phyloP scores from a whole-genome alignment of 129 eudicot genomes.

The Flaveria brownii region DNA sequence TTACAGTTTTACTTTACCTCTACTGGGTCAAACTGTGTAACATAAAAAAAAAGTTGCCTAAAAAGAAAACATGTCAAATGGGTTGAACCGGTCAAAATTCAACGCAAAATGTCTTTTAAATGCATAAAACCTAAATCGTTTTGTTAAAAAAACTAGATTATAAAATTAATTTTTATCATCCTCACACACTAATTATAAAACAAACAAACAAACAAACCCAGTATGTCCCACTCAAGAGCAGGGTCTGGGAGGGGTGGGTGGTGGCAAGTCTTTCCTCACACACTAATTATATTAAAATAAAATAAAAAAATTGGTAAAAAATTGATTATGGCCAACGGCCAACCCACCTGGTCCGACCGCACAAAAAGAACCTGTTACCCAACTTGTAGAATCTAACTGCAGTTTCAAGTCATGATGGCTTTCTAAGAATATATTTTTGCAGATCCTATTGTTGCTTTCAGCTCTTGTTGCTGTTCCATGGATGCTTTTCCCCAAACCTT shows the following conservation, averaged over 20 bases:
- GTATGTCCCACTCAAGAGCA: too few relatives aligned
- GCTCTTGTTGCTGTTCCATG: constrained; percentile 99
- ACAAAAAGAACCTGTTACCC: not conserved
- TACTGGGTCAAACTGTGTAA: not conserved
- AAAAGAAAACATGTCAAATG: constrained; percentile 5
- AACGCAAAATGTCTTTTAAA: not conserved
- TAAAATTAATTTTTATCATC: not conserved
- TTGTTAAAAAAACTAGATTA: not conserved
- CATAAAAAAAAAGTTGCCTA: not conserved
- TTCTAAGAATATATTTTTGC: constrained; percentile 37
- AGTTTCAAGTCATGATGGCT: constrained; percentile 4
- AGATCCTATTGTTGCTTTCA: constrained; percentile 78
- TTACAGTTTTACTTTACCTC: not conserved
- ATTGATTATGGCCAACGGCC: not conserved
- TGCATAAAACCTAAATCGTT: not conserved
- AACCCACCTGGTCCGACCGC: not conserved
- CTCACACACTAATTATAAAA: not conserved
- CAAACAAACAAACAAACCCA: too few relatives aligned
- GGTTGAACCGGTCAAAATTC: not conserved
- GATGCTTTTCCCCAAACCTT: constrained; percentile 99
- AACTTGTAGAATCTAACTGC: constrained; percentile 7
- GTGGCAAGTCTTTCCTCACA: too few relatives aligned
- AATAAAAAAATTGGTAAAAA: not conserved
- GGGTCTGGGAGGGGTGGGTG: too few relatives aligned
- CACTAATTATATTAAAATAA: not conserved